These are phyloP conservation scores for Arabis hirsuta DNA, from an alignment of 345 rosid species.

Conservation along the genomic window DNA sequence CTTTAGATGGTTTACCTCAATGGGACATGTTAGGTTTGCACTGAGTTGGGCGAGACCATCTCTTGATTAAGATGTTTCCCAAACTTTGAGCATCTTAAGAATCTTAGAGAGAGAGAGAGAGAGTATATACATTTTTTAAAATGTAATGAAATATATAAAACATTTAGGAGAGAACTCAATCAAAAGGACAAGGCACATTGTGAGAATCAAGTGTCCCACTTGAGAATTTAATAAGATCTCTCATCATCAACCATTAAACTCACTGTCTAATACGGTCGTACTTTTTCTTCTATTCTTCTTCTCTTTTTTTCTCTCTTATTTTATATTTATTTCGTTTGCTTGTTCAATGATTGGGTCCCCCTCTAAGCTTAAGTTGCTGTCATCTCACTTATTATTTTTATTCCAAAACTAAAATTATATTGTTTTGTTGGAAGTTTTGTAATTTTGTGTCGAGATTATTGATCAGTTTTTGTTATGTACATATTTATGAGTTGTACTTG, in stretches of 20 bases:
- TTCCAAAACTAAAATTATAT: slow-evolving; percentile 3
- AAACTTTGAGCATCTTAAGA: slow-evolving; percentile 35
- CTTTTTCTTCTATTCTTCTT: slow-evolving; percentile 40
- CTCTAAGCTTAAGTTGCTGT: slow-evolving; percentile 43
- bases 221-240: slow-evolving; percentile 41
- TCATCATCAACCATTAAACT: slow-evolving; percentile 41
- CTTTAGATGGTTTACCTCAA: slow-evolving; percentile 25
- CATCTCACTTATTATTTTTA: slow-evolving; percentile 38
- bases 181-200: slow-evolving; percentile 46
- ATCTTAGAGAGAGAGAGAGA: slow-evolving; percentile 2
- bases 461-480: slow-evolving; percentile 30
- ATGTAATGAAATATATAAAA: not conserved
- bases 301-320: not conserved
- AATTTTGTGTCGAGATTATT: slow-evolving; percentile 41
- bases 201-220: slow-evolving; percentile 43
- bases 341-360: slow-evolving; percentile 46
- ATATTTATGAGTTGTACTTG: slow-evolving; percentile 46
- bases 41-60: slow-evolving; percentile 33
- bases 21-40: slow-evolving; percentile 37
- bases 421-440: slow-evolving; percentile 40
- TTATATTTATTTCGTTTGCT: not conserved
- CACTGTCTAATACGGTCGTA: slow-evolving; percentile 49
- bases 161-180: slow-evolving; percentile 17
- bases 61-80: slow-evolving; percentile 42
- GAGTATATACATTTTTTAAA: not conserved